Evolutionary conservation across 495 filamentous ascomycete species (phyloP), one percentile per base, ranked within the genome.

Genomic region (Penicillium atrosanguineum): DNA sequence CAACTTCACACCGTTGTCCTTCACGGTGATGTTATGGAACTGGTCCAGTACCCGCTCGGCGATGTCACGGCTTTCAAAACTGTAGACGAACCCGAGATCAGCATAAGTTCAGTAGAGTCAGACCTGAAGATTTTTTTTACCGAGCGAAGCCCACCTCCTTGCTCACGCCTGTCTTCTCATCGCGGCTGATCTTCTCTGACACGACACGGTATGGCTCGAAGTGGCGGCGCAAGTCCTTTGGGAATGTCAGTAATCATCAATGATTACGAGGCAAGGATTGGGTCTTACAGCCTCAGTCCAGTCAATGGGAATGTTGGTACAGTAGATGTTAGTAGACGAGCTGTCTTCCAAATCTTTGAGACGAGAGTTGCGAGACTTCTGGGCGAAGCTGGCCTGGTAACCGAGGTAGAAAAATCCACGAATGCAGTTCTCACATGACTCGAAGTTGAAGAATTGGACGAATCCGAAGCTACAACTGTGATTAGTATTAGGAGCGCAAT

Each of bases 61-160:
- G 49, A 90, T 80, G 0, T 93, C 87, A 31, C 90, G 94, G 52
- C 76, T 81, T 64, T 95, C 90, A 62, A 99, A 99, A 1, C 89
- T 95, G 55, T 23, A 20, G 0, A 18, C 1, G 23, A 44, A 34
- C 23, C 5, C 23, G 23, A 23, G 28, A 26, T 62, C 18, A 60
- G 50, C 20, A 31, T 15, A 23, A 12, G 6, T 1, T 36, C 18
- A 14, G 7, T 6, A 36, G 26, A 15, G 16, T 29, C 16, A 15
- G 37, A 0, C 1, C 4, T 11, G 9, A n/a, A 12, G 38, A 9
- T 7, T 18, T 37, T 1, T 42, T 80, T 69, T 71, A 96, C 93
- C 93, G 84, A 66, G 94, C 95, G 73, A 99, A 99, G 23, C 94
- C 94, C 55, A 97, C 94, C 66, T 95, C 93, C 64, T 94, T 93